phyloP scores from a whole-genome alignment of 169 alveolate species.

The Prorocentrum cordatum region DNA sequence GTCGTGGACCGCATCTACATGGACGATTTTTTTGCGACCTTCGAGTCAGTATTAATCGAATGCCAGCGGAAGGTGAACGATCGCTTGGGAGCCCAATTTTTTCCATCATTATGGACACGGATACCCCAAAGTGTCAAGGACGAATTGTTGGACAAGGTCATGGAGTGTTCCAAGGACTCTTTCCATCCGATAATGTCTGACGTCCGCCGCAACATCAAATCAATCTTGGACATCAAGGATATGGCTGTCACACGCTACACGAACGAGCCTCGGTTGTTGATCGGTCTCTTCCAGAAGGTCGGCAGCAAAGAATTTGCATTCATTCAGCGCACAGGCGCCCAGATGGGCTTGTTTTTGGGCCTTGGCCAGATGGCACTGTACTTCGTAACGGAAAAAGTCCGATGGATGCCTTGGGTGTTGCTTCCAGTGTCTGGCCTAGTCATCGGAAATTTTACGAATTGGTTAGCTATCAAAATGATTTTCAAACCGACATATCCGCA shows the following conservation, averaged over 20 bases:
- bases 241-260: neutral
- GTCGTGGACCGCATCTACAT: neutral
- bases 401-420: neutral
- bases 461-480: neutral
- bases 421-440: neutral
- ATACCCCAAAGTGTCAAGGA: neutral
- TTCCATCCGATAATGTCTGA: neutral
- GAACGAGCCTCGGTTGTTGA: neutral
- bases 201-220: neutral
- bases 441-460: neutral
- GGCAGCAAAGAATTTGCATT: neutral
- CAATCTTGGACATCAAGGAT: neutral
- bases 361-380: neutral
- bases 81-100: neutral
- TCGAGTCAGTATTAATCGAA: neutral
- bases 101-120: neutral
- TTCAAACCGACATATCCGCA: neutral
- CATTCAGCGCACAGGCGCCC: neutral
- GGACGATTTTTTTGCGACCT: neutral
- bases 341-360: neutral
- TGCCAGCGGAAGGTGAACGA: neutral
- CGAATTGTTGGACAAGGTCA: neutral
- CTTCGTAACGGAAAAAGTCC: neutral
- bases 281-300: neutral
- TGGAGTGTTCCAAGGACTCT: neutral